Conservation (phyloP, 345 rosid genomes). For the Eutrema heterophyllum region DNA sequence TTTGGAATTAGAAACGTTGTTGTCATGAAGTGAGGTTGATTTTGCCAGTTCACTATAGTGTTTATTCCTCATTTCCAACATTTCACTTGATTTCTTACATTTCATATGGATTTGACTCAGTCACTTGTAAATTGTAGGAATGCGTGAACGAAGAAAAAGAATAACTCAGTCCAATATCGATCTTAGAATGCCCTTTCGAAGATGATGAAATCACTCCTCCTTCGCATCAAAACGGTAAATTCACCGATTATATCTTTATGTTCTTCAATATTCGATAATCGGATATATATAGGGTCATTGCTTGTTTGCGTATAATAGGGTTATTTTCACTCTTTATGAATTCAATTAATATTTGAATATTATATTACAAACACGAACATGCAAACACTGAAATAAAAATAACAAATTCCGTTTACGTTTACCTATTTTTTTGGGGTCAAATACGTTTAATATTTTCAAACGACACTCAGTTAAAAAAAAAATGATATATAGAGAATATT, state of each 20-base stretch:
- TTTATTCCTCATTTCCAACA: neutral
- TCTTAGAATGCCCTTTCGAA: constrained; percentile 61
- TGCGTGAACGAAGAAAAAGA: constrained; percentile 58
- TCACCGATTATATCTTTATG: neutral
- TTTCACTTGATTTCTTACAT: neutral
- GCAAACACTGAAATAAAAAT: neutral
- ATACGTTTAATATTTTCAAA: too few relatives aligned
- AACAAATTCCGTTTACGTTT: too few relatives aligned
- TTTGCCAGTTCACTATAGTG: neutral
- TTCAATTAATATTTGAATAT: too few relatives aligned
- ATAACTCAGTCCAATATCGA: constrained; percentile 81
- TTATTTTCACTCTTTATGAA: too few relatives aligned
- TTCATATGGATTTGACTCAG: neutral
- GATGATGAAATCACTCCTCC: constrained; percentile 2
- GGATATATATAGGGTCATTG: neutral
- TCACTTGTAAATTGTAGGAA: constrained; percentile 26
- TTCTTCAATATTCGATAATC: neutral
- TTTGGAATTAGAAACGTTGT: neutral
- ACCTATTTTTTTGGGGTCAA: too few relatives aligned
- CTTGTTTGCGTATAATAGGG: too few relatives aligned
- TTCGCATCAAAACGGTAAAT: constrained; percentile 2
- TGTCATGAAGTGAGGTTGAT: constrained; percentile 9
- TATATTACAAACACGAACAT: neutral
- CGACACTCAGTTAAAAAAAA: too few relatives aligned
- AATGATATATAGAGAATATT: too few relatives aligned